Evolutionary conservation across 2,329 filamentous ascomycete genomes (phyloP), one percentile per base, ranked within the genome.

Genomic region (Trichoderma aggressivum): DNA sequence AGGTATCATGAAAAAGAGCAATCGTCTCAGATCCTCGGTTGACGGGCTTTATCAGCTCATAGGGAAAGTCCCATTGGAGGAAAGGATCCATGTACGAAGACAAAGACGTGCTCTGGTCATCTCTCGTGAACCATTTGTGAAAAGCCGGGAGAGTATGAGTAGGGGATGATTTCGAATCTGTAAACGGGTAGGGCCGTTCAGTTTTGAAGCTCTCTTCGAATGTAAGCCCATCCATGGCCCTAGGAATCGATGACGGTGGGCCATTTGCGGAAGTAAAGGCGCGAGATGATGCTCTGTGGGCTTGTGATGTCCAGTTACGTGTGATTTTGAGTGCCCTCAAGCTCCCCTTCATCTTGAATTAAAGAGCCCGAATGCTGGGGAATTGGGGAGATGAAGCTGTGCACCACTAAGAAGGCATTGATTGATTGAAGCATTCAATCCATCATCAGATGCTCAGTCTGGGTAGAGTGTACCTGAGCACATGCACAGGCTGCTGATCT

Each of bases 111-210:
- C 61, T 36, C 7, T 53, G 6, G 3, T 14, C 47, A 18, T 73
- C 61, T 24, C 71, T 59, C 36, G 71, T 71, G 75, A 93, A 92
- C 91, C 91, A 92, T 73, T 86, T 87, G 5, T 76, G 76, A 24
- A 84, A 79, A 1, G 89, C 89, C 0, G 89, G 88, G 1, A 91
- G 76, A 30, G 74, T 55, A 12, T 63, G 28, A 1, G 75, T 70
- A 3, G 78, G 73, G 62, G 86, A 86, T 3, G 78, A 76, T 7
- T 78, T 76, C 36, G 80, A 78, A n/a, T 83, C 84, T 7, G 89
- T 80, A 21, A 90, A 78, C 11, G 84, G 79, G 2, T 77, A 72
- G 4, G 91, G 90, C 21, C 78, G 80, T 60, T 86, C 84, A 1
- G 86, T 82, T 1, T 77, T 73, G 75, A 91, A 89, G 43, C 85